A percentile compares a stretch with the other conserved stretches of the same genome.
Evolutionary conservation across 1,284 basidiomycete species (phyloP).

Genomic region (Malassezia yamatoensis): DNA sequence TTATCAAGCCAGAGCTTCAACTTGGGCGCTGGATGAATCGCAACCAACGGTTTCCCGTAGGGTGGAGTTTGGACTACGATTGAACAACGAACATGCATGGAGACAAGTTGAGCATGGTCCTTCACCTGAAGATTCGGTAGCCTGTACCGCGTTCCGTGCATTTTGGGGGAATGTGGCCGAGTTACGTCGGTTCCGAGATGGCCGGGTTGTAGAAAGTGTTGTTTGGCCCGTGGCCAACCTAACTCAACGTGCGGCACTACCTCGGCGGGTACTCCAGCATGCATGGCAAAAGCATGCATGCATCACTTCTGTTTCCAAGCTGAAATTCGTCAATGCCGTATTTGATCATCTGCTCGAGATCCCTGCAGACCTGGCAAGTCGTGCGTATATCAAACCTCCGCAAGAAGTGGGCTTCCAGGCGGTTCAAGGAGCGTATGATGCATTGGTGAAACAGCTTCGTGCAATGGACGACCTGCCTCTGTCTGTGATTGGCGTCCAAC

Average conservation of each 20-base stretch:
- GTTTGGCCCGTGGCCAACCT: slow-evolving; percentile 60
- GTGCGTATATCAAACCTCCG: slow-evolving; percentile 47
- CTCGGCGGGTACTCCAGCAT: slow-evolving; percentile 63
- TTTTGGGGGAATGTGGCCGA: slow-evolving; percentile 91
- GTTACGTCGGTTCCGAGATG: slow-evolving; percentile 92
- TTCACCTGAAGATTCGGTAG: slow-evolving; percentile 51
- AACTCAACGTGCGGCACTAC: slow-evolving; percentile 59
- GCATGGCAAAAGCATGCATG: slow-evolving; percentile 67
- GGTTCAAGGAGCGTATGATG: slow-evolving; percentile 69
- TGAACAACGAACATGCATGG: slow-evolving; percentile 34
- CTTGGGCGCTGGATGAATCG: neutral
- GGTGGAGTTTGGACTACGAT: slow-evolving; percentile 26
- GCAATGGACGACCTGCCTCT: slow-evolving; percentile 66
- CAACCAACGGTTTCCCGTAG: neutral
- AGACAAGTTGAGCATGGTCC: slow-evolving; percentile 51
- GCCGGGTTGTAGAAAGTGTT: slow-evolving; percentile 80
- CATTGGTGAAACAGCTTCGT: slow-evolving; percentile 67
- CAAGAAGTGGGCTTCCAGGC: slow-evolving; percentile 57
- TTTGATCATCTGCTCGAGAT: slow-evolving; percentile 57
- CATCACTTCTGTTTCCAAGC: slow-evolving; percentile 50
- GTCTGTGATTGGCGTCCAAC: slow-evolving; percentile 62
- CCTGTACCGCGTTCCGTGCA: slow-evolving; percentile 59
- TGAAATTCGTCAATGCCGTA: slow-evolving; percentile 54
- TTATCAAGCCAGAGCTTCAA: neutral
- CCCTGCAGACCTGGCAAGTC: slow-evolving; percentile 26